These are phyloP conservation scores for Acacia confusa DNA, from an alignment of 306 rosid genomes.

Conservation along the genomic window DNA sequence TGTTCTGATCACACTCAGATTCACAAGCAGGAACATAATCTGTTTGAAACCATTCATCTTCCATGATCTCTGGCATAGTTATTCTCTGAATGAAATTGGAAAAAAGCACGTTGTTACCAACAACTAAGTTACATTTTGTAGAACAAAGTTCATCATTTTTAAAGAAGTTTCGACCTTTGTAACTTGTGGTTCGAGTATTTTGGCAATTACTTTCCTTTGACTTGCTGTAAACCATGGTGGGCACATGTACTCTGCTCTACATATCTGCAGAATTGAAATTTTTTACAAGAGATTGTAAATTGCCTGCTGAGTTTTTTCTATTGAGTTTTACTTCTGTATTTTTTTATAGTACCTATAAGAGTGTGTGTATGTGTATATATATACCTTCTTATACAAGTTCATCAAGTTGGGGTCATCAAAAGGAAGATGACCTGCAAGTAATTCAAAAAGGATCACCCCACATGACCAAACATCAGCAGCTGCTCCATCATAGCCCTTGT, in stretches of 20 bases:
- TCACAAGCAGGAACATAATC: slow-evolving; percentile 55
- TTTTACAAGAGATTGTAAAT: slow-evolving; percentile 30
- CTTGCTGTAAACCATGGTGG: slow-evolving; percentile 68
- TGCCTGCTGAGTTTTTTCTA: slow-evolving; percentile 5
- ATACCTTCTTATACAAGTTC: slow-evolving; percentile 65
- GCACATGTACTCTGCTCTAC: slow-evolving; percentile 57
- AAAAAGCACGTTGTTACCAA: background rate
- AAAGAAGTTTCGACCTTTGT: slow-evolving; percentile 45
- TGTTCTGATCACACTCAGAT: slow-evolving; percentile 41
- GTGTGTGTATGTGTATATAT: background rate
- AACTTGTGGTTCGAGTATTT: slow-evolving; percentile 58
- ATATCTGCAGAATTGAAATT: slow-evolving; percentile 46
- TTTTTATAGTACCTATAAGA: background rate
- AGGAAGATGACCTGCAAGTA: slow-evolving; percentile 72
- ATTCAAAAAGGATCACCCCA: slow-evolving; percentile 79
- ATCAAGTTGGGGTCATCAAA: slow-evolving; percentile 67
- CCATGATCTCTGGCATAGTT: slow-evolving; percentile 54
- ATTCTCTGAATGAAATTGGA: slow-evolving; percentile 50
- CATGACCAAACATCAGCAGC: slow-evolving; percentile 91
- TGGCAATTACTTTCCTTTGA: slow-evolving; percentile 62
- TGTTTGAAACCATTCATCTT: slow-evolving; percentile 69
- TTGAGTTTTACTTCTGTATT: background rate
- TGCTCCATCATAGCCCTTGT: slow-evolving; percentile 71
- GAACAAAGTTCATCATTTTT: background rate
- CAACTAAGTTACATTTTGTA: background rate